Evolutionary conservation across 768 basidiomycete species (phyloP).

Genomic region (Trametes cinnabarina): DNA sequence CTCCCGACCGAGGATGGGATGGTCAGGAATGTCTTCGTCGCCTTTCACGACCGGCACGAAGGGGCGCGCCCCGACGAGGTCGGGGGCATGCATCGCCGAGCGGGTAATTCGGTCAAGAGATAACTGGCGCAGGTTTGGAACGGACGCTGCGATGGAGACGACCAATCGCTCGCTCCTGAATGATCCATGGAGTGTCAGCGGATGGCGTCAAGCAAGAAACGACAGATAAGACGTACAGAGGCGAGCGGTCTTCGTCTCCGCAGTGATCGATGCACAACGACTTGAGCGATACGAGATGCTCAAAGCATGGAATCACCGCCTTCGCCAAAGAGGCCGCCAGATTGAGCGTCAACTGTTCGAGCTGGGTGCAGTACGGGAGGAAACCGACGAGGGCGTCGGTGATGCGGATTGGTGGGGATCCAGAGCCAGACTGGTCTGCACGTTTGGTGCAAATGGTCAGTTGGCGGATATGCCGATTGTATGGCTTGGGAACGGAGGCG

Average conservation of each 20-base stretch:
- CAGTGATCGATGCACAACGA: conserved; percentile 48
- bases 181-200: conserved; percentile 11
- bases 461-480: conserved; percentile 47
- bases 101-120: conserved; percentile 63
- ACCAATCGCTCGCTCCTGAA: conserved; percentile 65
- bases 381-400: conserved; percentile 51
- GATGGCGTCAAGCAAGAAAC: conserved; percentile 10
- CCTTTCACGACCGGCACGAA: conserved; percentile 60
- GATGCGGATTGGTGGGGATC: conserved; percentile 22
- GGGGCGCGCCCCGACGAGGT: conserved; percentile 52
- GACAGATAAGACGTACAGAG: conserved; percentile 34
- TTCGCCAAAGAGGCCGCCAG: conserved; percentile 51
- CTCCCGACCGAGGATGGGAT: conserved; percentile 51
- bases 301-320: conserved; percentile 49
- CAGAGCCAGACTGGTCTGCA: conserved; percentile 14
- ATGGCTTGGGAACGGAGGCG: conserved; percentile 52
- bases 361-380: conserved; percentile 47
- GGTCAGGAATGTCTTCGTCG: conserved; percentile 56
- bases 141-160: conserved; percentile 63
- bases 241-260: conserved; percentile 35
- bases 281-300: conserved; percentile 41
- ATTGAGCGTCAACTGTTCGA: conserved; percentile 47
- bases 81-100: conserved; percentile 62
- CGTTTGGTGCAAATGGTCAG: conserved; percentile 49
- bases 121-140: conserved; percentile 54